Conservation (phyloP, 2,329 filamentous ascomycete species). For the Aspergillus brasiliensis region DNA sequence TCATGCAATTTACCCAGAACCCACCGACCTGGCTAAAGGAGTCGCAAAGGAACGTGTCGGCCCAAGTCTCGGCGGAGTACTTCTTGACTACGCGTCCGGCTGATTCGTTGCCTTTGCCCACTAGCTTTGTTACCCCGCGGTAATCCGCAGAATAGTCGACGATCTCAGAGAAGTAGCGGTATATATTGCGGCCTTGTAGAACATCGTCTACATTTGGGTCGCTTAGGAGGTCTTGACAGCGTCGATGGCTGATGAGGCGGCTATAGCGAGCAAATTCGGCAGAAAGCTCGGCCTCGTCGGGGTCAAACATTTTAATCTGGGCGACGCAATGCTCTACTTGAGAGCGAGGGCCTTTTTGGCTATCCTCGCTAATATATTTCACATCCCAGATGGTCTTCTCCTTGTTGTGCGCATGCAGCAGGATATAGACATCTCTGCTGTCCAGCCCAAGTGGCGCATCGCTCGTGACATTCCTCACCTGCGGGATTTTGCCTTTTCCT, state of each 20-base stretch:
- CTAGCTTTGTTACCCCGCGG: conserved; percentile 21
- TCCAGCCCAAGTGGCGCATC: conserved; percentile 20
- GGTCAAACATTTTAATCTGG: conserved; percentile 11
- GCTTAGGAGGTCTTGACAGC: conserved; percentile 21
- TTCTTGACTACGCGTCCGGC: conserved; percentile 26
- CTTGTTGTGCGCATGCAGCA: conserved; percentile 1
- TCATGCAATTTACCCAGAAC: conserved; percentile 43
- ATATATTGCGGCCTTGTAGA: conserved; percentile 24
- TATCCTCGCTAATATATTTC: conserved; percentile 13
- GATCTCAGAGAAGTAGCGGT: conserved; percentile 21
- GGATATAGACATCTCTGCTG: conserved; percentile 14
- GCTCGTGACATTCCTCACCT: conserved; percentile 17
- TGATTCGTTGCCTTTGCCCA: conserved; percentile 24
- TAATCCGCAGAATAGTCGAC: conserved; percentile 21
- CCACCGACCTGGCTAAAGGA: conserved; percentile 40
- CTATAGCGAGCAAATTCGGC: conserved; percentile 19
- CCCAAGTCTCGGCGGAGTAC: conserved; percentile 24
- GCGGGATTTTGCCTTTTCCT: conserved; percentile 12
- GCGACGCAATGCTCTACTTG: conserved; percentile 18
- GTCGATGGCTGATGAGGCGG: conserved; percentile 18
- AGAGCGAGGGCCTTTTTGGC: background rate
- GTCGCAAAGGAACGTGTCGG: conserved; percentile 31
- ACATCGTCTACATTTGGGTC: conserved; percentile 24
- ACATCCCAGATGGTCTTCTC: conserved; percentile 15
- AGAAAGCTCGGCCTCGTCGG: background rate